Percentiles rank a stretch among this genome's conserved stretches.
Conservation (phyloP, 345 rosid genomes). For the Melaleuca alternifolia region DNA sequence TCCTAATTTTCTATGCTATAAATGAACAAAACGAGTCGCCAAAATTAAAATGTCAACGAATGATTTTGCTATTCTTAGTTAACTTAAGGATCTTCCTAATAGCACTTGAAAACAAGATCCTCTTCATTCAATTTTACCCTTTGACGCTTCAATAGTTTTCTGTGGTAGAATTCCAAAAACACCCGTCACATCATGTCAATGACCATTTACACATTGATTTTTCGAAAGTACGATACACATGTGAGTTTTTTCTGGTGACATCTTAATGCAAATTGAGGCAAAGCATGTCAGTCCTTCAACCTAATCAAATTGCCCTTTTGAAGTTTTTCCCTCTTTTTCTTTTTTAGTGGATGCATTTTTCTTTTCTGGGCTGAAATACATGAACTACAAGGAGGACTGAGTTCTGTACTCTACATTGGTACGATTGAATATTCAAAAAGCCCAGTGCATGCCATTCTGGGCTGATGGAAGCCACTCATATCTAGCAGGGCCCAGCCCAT, state of each 20-base stretch:
- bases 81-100: not conserved
- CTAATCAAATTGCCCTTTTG: not conserved
- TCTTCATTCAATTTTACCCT: not conserved
- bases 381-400: not conserved
- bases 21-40: not conserved
- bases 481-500: not conserved
- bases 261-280: not conserved
- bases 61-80: not conserved
- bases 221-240: not conserved
- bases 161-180: not conserved
- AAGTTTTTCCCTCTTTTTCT: not conserved
- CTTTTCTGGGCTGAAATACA: not conserved
- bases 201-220: not conserved
- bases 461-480: not conserved
- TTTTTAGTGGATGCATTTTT: not conserved
- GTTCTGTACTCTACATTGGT: not conserved
- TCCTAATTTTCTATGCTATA: not conserved
- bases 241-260: not conserved
- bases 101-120: not conserved
- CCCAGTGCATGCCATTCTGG: not conserved
- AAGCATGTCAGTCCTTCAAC: not conserved
- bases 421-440: not conserved
- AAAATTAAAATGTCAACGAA: not conserved
- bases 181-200: not conserved
- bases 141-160: not conserved